Evolutionary conservation across 1,284 basidiomycete species (phyloP).

Genomic region (Melampsora americana): DNA sequence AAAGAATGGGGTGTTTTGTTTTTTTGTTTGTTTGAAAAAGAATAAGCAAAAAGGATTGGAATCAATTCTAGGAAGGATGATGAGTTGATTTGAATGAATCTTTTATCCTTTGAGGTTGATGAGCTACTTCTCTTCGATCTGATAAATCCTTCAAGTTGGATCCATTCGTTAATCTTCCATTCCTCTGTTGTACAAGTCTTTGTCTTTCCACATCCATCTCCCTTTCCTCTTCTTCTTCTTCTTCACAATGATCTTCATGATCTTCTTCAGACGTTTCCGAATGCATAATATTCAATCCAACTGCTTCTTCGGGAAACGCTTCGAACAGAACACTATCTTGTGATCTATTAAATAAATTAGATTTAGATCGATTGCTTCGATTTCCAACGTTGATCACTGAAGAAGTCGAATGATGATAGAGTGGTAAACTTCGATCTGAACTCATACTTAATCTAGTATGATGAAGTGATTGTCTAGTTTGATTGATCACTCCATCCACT

Average conservation of each 20-base stretch:
- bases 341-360: background rate
- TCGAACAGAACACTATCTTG: constrained; percentile 42
- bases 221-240: background rate
- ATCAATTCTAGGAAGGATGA: too few relatives aligned
- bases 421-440: constrained; percentile 17
- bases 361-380: background rate
- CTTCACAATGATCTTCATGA: constrained; percentile 9
- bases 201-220: too few relatives aligned
- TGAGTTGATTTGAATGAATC: too few relatives aligned
- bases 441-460: constrained; percentile 33
- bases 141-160: too few relatives aligned
- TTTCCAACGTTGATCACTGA: background rate
- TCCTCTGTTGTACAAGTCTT: too few relatives aligned
- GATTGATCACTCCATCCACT: constrained; percentile 20
- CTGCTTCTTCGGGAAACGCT: constrained; percentile 38
- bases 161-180: too few relatives aligned
- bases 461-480: constrained; percentile 20
- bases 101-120: too few relatives aligned
- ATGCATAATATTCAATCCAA: constrained; percentile 36
- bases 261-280: constrained; percentile 4
- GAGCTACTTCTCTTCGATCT: too few relatives aligned
- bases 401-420: constrained; percentile 15
- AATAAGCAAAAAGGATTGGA: too few relatives aligned
- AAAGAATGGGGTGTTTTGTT: too few relatives aligned
- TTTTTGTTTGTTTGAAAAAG: too few relatives aligned